phyloP scores from a whole-genome alignment of 1,284 basidiomycete species.

The Sphagnurus paluster region DNA sequence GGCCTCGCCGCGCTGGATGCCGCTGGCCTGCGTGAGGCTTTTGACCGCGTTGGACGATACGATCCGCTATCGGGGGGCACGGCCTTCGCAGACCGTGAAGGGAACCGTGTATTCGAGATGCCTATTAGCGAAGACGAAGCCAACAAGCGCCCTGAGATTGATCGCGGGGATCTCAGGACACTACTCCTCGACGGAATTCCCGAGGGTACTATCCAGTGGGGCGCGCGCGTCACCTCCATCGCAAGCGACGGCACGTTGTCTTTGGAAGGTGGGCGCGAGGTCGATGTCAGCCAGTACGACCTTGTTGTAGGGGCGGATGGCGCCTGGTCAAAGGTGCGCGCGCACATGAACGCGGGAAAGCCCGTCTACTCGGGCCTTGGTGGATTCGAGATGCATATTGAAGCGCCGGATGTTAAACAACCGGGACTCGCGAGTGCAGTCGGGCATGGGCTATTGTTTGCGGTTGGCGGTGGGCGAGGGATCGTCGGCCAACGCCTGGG shows the following conservation, averaged over 20 bases:
- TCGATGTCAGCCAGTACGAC: conserved; percentile 21
- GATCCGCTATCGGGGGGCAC: conserved; percentile 23
- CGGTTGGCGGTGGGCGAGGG: conserved; percentile 25
- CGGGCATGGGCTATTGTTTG: conserved; percentile 30
- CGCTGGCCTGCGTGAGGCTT: conserved; percentile 29
- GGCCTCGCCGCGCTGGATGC: conserved; percentile 32
- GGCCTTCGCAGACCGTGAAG: conserved; percentile 27
- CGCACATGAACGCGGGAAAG: conserved; percentile 28
- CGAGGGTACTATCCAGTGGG: conserved; percentile 21
- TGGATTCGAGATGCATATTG: conserved; percentile 26
- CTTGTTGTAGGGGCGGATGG: conserved; percentile 49
- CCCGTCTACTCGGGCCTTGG: conserved; percentile 38
- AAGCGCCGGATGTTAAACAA: conserved; percentile 15
- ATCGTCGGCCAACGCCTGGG: no score
- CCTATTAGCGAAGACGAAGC: conserved; percentile 10
- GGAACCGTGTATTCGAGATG: conserved; percentile 18
- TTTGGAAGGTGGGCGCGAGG: conserved; percentile 16
- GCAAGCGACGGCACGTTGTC: conserved; percentile 10
- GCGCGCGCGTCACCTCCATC: conserved; percentile 13
- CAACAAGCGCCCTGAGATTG: conserved; percentile 29
- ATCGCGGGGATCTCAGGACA: conserved; percentile 21
- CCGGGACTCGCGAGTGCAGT: conserved; percentile 28
- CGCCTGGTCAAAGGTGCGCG: conserved; percentile 40
- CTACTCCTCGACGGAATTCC: conserved; percentile 21
- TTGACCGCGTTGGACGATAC: conserved; percentile 25